These are phyloP conservation scores for Thelonectria rubi DNA, from an alignment of 2,329 filamentous ascomycete species.

Conservation along the genomic window DNA sequence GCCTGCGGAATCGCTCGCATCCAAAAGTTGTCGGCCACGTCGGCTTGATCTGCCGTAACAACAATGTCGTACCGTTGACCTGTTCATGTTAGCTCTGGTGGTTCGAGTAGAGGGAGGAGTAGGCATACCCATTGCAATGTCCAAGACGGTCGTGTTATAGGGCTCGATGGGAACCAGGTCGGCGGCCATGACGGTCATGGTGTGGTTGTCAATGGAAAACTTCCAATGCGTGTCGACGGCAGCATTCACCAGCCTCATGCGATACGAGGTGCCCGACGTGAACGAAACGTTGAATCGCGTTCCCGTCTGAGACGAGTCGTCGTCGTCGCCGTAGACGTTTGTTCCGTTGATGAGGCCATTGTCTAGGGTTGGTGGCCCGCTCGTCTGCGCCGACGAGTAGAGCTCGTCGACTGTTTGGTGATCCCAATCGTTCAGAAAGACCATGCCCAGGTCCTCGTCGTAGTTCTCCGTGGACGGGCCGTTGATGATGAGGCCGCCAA, in stretches of 20 bases:
- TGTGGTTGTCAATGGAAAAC: conserved; percentile 64
- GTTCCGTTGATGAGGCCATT: conserved; percentile 57
- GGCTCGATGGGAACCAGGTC: conserved; percentile 67
- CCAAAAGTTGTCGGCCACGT: conserved; percentile 54
- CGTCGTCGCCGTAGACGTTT: conserved; percentile 47
- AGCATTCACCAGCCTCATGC: conserved; percentile 57
- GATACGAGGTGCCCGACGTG: conserved; percentile 52
- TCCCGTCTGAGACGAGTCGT: conserved; percentile 37
- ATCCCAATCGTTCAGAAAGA: conserved; percentile 67
- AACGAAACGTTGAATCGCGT: conserved; percentile 50
- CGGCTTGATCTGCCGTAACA: conserved; percentile 50
- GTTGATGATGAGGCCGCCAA: conserved; percentile 68
- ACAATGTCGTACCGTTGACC: conserved; percentile 59
- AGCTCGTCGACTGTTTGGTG: conserved; percentile 53
- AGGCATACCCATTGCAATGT: conserved; percentile 1
- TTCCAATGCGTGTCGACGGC: conserved; percentile 52
- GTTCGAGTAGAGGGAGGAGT: neutral
- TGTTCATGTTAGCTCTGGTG: conserved; percentile 36
- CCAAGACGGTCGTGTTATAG: conserved; percentile 53
- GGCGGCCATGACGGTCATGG: conserved; percentile 61
- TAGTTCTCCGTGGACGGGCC: conserved; percentile 66
- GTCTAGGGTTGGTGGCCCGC: conserved; percentile 48
- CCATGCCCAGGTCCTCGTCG: conserved; percentile 67
- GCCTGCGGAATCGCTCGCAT: conserved; percentile 56
- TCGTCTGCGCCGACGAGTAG: conserved; percentile 37